phyloP scores from a whole-genome alignment of 2,329 filamentous ascomycete species.

The Monosporascus sp. region DNA sequence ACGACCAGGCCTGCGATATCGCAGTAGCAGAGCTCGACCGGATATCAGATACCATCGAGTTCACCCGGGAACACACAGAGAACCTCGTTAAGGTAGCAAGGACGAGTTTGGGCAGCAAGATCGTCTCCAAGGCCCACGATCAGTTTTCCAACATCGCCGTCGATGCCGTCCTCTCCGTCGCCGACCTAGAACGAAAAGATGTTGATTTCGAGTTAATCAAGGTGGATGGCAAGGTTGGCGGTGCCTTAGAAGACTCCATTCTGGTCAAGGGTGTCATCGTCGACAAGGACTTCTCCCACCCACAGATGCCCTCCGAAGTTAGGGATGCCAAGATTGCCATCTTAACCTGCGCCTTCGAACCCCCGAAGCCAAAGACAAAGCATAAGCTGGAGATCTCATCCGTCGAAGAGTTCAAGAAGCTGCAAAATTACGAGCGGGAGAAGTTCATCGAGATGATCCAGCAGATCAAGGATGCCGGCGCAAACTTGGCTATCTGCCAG shows the following conservation, averaged over 20 bases:
- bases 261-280: conserved; percentile 97
- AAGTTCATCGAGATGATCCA: conserved; percentile 99
- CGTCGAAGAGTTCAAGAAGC: conserved; percentile 96
- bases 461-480: conserved; percentile 94
- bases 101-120: conserved; percentile 96
- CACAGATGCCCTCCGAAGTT: conserved; percentile 96
- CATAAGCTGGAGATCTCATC: conserved; percentile 97
- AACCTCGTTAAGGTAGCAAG: conserved; percentile 93
- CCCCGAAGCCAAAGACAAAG: conserved; percentile 99
- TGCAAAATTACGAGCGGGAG: conserved; percentile 90
- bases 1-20: conserved; percentile 95
- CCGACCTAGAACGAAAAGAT: conserved; percentile 91
- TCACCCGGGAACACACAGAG: conserved; percentile 70
- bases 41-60: conserved; percentile 88
- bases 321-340: conserved; percentile 95
- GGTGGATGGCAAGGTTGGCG: conserved; percentile 97
- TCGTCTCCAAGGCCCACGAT: conserved; percentile 97
- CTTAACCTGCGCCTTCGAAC: conserved; percentile 95
- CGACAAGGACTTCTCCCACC: conserved; percentile 99
- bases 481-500: conserved; percentile 96
- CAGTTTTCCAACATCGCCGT: conserved; percentile 97
- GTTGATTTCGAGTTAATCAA: conserved; percentile 99
- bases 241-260: conserved; percentile 84
- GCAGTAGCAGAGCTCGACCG: conserved; percentile 87
- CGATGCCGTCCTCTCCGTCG: conserved; percentile 92